Conservation (phyloP, 2,329 filamentous ascomycete genomes). For the Cryoendolithus antarcticus region DNA sequence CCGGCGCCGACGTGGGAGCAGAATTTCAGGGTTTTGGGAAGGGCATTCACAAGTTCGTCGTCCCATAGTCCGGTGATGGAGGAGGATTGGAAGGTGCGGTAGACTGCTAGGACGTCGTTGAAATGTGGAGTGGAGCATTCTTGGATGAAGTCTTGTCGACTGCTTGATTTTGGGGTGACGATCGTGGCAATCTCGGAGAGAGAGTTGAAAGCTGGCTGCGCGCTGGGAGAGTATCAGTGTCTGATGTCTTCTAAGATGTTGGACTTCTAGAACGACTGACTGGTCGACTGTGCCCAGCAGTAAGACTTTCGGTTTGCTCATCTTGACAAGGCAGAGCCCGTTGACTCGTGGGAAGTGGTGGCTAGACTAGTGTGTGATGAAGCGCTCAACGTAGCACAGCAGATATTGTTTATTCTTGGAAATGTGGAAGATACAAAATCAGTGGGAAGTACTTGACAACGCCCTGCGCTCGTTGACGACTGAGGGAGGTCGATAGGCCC, state of each 20-base stretch:
- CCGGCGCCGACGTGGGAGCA: conserved; percentile 50
- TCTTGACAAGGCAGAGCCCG: conserved; percentile 9
- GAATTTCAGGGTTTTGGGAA: conserved; percentile 28
- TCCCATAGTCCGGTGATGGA: conserved; percentile 58
- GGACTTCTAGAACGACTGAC: conserved; percentile 25
- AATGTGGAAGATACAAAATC: too few relatives aligned
- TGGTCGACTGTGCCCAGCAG: conserved; percentile 52
- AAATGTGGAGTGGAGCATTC: conserved; percentile 54
- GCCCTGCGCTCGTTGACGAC: too few relatives aligned
- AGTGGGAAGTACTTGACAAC: too few relatives aligned
- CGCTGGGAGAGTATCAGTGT: conserved; percentile 44
- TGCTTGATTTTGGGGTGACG: conserved; percentile 47
- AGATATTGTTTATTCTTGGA: too few relatives aligned
- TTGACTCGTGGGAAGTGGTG: too few relatives aligned
- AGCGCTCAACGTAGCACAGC: too few relatives aligned
- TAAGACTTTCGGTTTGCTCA: conserved; percentile 46
- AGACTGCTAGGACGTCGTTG: conserved; percentile 53
- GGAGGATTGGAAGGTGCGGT: conserved; percentile 58
- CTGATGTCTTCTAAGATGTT: conserved; percentile 13
- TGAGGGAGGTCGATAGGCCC: too few relatives aligned
- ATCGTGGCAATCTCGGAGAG: conserved; percentile 54
- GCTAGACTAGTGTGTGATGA: too few relatives aligned
- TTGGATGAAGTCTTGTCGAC: conserved; percentile 54
- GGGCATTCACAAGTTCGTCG: conserved; percentile 49
- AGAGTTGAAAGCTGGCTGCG: conserved; percentile 50